Conservation (phyloP, 306 rosid species). For the Elaeagnus macrophylla region DNA sequence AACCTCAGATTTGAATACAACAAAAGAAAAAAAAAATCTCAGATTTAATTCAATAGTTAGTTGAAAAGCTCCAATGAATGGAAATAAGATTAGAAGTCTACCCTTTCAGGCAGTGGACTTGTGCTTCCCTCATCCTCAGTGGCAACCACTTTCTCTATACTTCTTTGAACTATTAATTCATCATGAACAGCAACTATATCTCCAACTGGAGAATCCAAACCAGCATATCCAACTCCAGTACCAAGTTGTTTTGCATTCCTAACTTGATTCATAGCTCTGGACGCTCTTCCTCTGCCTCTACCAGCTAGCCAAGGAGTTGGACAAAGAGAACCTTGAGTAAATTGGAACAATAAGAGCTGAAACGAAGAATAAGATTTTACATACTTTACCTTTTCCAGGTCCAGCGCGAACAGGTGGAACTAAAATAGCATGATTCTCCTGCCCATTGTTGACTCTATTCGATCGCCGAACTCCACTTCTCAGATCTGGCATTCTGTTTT, state of each 20-base stretch:
- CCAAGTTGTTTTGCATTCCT: slow-evolving; percentile 24
- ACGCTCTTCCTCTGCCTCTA: slow-evolving; percentile 31
- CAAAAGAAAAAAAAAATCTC: too few species aligned
- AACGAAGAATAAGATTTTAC: neutral
- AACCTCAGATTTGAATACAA: too few species aligned
- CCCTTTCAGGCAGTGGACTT: slow-evolving; percentile 31
- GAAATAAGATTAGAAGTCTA: slow-evolving; percentile 4
- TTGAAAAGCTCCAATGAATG: neutral
- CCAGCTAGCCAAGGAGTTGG: slow-evolving; percentile 16
- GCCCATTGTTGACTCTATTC: slow-evolving; percentile 35
- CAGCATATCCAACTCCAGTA: slow-evolving; percentile 19
- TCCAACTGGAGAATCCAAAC: slow-evolving; percentile 20
- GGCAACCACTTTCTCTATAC: slow-evolving; percentile 24
- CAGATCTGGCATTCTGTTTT: slow-evolving; percentile 32
- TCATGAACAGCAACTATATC: slow-evolving; percentile 24
- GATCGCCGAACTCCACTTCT: slow-evolving; percentile 43
- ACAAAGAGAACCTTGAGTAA: slow-evolving; percentile 3
- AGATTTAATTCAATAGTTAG: too few species aligned
- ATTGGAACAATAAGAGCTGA: slow-evolving; percentile 1
- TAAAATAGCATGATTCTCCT: slow-evolving; percentile 25
- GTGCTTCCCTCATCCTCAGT: slow-evolving; percentile 29
- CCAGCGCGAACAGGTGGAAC: slow-evolving; percentile 31
- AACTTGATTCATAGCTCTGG: slow-evolving; percentile 33
- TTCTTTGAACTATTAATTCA: slow-evolving; percentile 20
- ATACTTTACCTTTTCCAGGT: slow-evolving; percentile 25